These are phyloP conservation scores for Inonotus hispidus DNA, from an alignment of 1,284 basidiomycete genomes.

Conservation along the genomic window DNA sequence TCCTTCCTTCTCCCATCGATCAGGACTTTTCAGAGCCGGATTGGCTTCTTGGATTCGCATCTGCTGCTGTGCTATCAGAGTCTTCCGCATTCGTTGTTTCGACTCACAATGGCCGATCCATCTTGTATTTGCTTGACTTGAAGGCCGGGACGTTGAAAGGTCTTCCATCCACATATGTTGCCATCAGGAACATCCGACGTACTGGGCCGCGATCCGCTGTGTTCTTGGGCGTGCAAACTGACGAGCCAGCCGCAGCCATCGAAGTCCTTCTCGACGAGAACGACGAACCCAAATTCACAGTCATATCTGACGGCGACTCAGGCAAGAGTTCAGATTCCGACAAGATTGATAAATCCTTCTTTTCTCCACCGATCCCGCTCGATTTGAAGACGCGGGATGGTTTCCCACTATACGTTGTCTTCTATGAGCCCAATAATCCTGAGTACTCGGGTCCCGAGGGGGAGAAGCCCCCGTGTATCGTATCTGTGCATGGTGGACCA, in stretches of 20 bases:
- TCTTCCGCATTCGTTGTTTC: constrained; percentile 41
- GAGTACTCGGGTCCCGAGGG: constrained; percentile 41
- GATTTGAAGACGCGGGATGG: constrained; percentile 35
- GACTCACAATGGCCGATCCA: constrained; percentile 39
- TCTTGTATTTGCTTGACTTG: constrained; percentile 46
- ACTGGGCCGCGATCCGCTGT: constrained; percentile 30
- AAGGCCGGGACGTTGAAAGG: constrained; percentile 28
- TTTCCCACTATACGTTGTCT: constrained; percentile 49
- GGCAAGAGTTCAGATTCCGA: neutral
- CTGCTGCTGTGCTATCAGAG: constrained; percentile 44
- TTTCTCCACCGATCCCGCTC: constrained; percentile 44
- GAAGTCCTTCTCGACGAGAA: constrained; percentile 30
- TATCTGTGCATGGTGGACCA: constrained; percentile 65
- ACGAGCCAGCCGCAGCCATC: constrained; percentile 36
- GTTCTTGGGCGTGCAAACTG: constrained; percentile 41
- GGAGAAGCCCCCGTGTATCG: constrained; percentile 60
- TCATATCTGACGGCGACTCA: constrained; percentile 20
- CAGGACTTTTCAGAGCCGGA: constrained; percentile 57
- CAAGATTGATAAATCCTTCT: constrained; percentile 19
- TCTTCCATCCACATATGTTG: constrained; percentile 42
- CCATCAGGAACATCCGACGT: constrained; percentile 36
- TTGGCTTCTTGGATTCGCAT: constrained; percentile 50
- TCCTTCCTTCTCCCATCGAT: constrained; percentile 41
- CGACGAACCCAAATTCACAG: constrained; percentile 26
- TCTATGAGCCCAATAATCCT: constrained; percentile 59